A percentile compares a stretch with the other conserved stretches of the same genome.
Conservation (phyloP, 1,284 basidiomycete species). For the Pseudozyma sp. region DNA sequence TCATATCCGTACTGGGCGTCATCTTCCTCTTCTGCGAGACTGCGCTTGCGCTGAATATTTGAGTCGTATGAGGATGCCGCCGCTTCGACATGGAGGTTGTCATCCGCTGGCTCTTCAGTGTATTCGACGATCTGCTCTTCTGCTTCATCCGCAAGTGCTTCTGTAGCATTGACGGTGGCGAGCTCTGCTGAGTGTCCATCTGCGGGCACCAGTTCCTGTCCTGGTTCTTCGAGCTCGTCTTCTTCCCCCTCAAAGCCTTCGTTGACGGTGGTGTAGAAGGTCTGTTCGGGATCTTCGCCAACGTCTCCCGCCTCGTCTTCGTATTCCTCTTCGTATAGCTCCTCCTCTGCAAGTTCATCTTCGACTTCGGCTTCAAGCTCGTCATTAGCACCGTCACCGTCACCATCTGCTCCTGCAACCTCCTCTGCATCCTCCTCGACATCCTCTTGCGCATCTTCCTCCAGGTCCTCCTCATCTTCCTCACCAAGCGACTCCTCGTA, state of each 20-base stretch:
- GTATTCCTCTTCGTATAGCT: slow-evolving; percentile 6
- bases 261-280: too few species aligned
- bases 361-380: slow-evolving; percentile 2
- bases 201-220: too few species aligned
- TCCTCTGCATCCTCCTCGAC: slow-evolving; percentile 39
- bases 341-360: slow-evolving; percentile 8
- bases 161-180: too few species aligned
- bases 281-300: too few species aligned
- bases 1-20: slow-evolving; percentile 27
- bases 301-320: slow-evolving; percentile 2
- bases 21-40: slow-evolving; percentile 28
- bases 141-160: slow-evolving; percentile 12
- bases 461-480: slow-evolving; percentile 15
- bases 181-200: too few species aligned
- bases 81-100: slow-evolving; percentile 1
- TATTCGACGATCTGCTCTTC: slow-evolving; percentile 56
- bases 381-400: slow-evolving; percentile 1
- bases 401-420: slow-evolving; percentile 11
- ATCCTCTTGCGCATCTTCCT: slow-evolving; percentile 5
- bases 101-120: slow-evolving; percentile 26
- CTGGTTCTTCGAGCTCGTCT: too few species aligned
- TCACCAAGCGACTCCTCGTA: neutral
- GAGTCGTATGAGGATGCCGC: slow-evolving; percentile 8
- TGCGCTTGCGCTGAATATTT: slow-evolving; percentile 30
- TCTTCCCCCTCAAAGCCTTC: too few species aligned